phyloP scores from a whole-genome alignment of 2,329 filamentous ascomycete genomes.

The Pseudogymnoascus sp. region DNA sequence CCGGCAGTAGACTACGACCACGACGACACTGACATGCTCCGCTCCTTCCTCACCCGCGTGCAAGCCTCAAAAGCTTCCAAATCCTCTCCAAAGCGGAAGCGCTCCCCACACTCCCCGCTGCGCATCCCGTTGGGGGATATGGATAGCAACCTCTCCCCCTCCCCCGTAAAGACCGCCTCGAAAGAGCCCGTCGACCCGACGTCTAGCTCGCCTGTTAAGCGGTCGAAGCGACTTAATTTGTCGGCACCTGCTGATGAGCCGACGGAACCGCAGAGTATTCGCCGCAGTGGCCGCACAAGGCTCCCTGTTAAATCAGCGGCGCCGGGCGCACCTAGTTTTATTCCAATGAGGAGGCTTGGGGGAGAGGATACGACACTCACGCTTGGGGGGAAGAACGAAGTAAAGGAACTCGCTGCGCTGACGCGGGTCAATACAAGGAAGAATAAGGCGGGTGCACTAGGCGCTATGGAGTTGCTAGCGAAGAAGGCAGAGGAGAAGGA shows the following conservation, averaged over 20 bases:
- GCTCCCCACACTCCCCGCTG: conserved; percentile 27
- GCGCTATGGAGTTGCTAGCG: conserved; percentile 21
- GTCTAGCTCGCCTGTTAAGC: background rate
- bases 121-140: conserved; percentile 21
- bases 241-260: background rate
- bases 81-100: conserved; percentile 15
- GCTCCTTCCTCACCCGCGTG: conserved; percentile 29
- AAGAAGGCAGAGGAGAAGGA: conserved; percentile 32
- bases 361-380: conserved; percentile 25
- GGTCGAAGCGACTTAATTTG: background rate
- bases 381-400: conserved; percentile 11
- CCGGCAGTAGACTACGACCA: conserved; percentile 12
- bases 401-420: conserved; percentile 28
- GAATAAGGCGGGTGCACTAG: conserved; percentile 34
- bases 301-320: conserved; percentile 21
- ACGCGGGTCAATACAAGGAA: conserved; percentile 38
- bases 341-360: conserved; percentile 25
- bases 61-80: conserved; percentile 29
- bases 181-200: background rate
- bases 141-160: conserved; percentile 17
- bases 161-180: conserved; percentile 14
- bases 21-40: conserved; percentile 30
- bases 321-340: conserved; percentile 23
- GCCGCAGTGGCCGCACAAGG: conserved; percentile 26
- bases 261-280: conserved; percentile 10